Percentiles rank a stretch among this genome's conserved stretches.
Conservation (phyloP, 2,329 filamentous ascomycete species). For the Neofusicoccum ribis region DNA sequence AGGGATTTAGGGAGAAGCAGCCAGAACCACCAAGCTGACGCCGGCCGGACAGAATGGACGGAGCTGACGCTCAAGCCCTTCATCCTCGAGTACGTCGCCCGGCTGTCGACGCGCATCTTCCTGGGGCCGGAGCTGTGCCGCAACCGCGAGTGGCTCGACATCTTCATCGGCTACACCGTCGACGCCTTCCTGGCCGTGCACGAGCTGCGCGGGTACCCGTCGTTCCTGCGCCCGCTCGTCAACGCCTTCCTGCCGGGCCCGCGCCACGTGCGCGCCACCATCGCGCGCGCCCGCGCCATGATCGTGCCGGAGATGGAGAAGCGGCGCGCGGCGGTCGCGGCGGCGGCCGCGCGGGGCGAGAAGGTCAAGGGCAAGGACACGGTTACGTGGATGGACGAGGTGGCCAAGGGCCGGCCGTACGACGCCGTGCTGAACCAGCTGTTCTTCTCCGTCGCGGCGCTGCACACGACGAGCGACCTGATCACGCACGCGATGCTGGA, state of each 20-base stretch:
- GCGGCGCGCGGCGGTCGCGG: conserved; percentile 23
- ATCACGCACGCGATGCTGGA: conserved; percentile 27
- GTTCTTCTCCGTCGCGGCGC: conserved; percentile 22
- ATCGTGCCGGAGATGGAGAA: conserved; percentile 36
- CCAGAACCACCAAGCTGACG: too few species aligned
- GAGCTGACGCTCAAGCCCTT: conserved; percentile 24
- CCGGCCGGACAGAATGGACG: conserved; percentile 17
- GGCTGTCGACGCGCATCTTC: conserved; percentile 44
- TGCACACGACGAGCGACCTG: conserved; percentile 29
- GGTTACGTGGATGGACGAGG: conserved; percentile 28
- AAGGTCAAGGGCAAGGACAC: conserved; percentile 29
- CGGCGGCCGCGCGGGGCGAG: conserved; percentile 22
- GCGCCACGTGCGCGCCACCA: conserved; percentile 32
- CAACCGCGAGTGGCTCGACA: conserved; percentile 42
- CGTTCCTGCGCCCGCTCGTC: conserved; percentile 34
- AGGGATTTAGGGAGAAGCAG: too few species aligned
- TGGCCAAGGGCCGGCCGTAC: conserved; percentile 23
- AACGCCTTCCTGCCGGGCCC: conserved; percentile 38
- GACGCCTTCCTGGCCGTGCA: conserved; percentile 36
- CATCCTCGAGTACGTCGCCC: conserved; percentile 38
- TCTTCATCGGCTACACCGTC: conserved; percentile 36
- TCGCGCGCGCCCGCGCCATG: conserved; percentile 34
- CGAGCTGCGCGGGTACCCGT: conserved; percentile 37
- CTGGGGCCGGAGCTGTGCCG: conserved; percentile 39
- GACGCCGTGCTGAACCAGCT: conserved; percentile 23